Evolutionary conservation across 2,329 filamentous ascomycete species (phyloP), one percentile per base, ranked within the genome.

Genomic region (Phoma herbarum): DNA sequence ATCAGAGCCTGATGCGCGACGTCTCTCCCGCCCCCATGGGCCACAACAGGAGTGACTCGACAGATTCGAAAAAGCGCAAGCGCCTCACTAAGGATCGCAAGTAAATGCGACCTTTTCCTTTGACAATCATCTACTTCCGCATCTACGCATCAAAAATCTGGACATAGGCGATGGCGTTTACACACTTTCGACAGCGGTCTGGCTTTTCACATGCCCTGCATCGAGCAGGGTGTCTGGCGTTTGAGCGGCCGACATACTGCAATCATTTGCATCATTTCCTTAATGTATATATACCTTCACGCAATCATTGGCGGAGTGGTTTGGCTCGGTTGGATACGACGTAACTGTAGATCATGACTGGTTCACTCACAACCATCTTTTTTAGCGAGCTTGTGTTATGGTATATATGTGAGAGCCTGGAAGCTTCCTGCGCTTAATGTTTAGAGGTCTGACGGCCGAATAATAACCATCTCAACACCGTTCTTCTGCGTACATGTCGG

Each of bases 41-140:
- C 47, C 73, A 76, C 54, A 59, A 62, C 46, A 64, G 75, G 48
- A 75, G 63, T 55, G 71, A 69, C 33, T 74, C 70, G 10, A 66
- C 65, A 1, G 75, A 77, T 50, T 76, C 73, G 14, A 72, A 75
- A 53, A 72, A 72, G 66, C 70, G 74, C 50, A 76, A 73, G 60
- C 71, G 73, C 57, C 61, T 78, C 12, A 76, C 70, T 39, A 78
- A 78, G 65, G 70, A 67, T 20, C 65, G 66, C 58, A 69, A 68
- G 54, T 70, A 68, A 64, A 61, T 22, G 45, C 46, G 41, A 41
- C 3, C 18, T 39, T 29, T 49, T 46, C 31, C 41, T 59, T 60
- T 45, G 44, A 60, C 7, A 33, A 35, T 44, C 42, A 52, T 57
- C 20, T 54, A 28, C 37, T 39, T 51, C 29, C 26, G 43, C 52